These are phyloP conservation scores for Cystobasidium sp. DNA, from an alignment of 1,284 basidiomycete genomes.

Conservation along the genomic window DNA sequence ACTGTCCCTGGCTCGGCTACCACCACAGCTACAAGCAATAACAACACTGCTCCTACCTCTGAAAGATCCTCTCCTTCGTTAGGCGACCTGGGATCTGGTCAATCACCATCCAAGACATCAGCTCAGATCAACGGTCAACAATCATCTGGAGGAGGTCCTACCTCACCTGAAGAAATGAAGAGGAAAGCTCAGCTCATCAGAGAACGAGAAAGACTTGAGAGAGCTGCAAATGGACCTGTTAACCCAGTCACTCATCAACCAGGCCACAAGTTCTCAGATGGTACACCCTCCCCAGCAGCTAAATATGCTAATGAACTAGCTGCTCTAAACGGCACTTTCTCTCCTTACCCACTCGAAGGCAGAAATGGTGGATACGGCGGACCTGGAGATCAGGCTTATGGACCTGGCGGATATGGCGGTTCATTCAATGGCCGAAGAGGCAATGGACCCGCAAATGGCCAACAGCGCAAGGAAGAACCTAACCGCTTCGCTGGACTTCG, in stretches of 20 bases:
- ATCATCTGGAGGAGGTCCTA: constrained; percentile 9
- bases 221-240: constrained; percentile 23
- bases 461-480: constrained; percentile 61
- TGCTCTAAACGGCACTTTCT: constrained; percentile 44
- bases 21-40: constrained; percentile 8
- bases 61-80: constrained; percentile 32
- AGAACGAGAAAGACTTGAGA: constrained; percentile 33
- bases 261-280: constrained; percentile 43
- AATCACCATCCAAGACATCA: constrained; percentile 13
- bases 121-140: constrained; percentile 23
- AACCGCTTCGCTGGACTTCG: constrained; percentile 94
- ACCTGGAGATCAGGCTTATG: constrained; percentile 25
- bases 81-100: constrained; percentile 5
- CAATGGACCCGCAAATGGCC: constrained; percentile 24
- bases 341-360: constrained; percentile 35
- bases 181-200: constrained; percentile 39
- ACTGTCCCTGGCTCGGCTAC: constrained; percentile 22
- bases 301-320: constrained; percentile 43
- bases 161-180: constrained; percentile 42
- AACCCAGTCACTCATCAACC: constrained; percentile 32
- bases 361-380: constrained; percentile 26
- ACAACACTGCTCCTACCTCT: constrained; percentile 14
- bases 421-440: constrained; percentile 34
- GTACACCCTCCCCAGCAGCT: constrained; percentile 42
- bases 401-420: constrained; percentile 16